Evolutionary conservation across 768 basidiomycete species (phyloP).

Genomic region (Tulasnella sp.): DNA sequence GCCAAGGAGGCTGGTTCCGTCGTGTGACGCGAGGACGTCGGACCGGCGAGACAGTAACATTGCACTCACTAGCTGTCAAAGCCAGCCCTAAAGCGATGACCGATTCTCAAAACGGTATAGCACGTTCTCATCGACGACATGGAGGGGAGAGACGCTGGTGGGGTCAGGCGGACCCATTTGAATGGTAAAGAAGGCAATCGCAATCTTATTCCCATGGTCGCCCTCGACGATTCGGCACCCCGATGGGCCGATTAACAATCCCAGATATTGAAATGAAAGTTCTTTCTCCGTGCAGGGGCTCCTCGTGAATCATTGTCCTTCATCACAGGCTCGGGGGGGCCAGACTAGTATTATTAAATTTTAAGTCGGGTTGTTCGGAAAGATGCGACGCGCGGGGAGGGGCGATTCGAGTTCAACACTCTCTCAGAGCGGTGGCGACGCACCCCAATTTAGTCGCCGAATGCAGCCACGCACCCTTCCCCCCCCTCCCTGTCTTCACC

Average conservation of each 20-base stretch:
- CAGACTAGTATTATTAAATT: not conserved
- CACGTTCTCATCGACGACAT: not conserved
- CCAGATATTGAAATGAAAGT: slow-evolving; percentile 1
- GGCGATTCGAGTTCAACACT: not conserved
- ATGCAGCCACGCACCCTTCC: not conserved
- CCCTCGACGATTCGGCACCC: not conserved
- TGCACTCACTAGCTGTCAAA: too few species aligned
- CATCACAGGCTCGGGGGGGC: not conserved
- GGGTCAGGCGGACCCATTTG: not conserved
- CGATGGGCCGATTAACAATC: not conserved
- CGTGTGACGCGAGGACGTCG: too few species aligned
- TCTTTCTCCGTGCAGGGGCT: not conserved
- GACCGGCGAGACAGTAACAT: too few species aligned
- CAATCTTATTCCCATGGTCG: not conserved
- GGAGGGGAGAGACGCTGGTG: not conserved
- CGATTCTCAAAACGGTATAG: not conserved
- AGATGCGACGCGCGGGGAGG: not conserved
- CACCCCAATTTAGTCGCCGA: slow-evolving; percentile 2
- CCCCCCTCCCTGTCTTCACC: not conserved
- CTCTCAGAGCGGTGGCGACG: not conserved
- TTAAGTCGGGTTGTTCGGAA: not conserved
- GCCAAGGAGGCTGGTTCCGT: too few species aligned
- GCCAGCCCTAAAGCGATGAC: too few species aligned
- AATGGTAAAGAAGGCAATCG: not conserved
- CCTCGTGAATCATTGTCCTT: not conserved